A percentile compares a stretch with the other conserved stretches of the same genome.
phyloP scores from a whole-genome alignment of 805 yeast species.

The Maudiozyma bulderi region DNA sequence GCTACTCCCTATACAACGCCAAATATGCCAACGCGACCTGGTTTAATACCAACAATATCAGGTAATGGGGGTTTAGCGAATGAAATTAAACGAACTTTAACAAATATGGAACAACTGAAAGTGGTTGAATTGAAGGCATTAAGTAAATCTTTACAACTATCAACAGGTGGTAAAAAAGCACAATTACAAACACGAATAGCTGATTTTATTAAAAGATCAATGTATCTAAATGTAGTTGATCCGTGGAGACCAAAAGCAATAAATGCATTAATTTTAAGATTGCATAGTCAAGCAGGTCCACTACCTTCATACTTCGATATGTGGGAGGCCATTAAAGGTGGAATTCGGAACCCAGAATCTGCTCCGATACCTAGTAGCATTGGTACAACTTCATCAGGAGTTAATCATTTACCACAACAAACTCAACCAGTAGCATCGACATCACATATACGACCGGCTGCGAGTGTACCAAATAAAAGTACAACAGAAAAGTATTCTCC shows the following conservation, averaged over 20 bases:
- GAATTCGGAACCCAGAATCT: constrained; percentile 1
- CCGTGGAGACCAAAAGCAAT: constrained; percentile 39
- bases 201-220: constrained; percentile 36
- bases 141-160: constrained; percentile 40
- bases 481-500: constrained; percentile 23
- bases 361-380: too few species aligned
- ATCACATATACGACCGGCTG: neutral
- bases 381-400: too few species aligned
- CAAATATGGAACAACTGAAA: constrained; percentile 31
- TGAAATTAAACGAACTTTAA: constrained; percentile 27
- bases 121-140: constrained; percentile 46
- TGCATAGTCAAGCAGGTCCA: constrained; percentile 25
- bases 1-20: too few species aligned
- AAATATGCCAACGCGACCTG: neutral
- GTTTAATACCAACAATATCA: neutral
- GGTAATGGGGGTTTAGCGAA: constrained; percentile 20
- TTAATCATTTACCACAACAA: neutral
- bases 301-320: constrained; percentile 33
- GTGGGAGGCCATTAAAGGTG: constrained; percentile 12
- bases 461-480: constrained; percentile 36
- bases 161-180: constrained; percentile 50
- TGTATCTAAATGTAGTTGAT: constrained; percentile 31
- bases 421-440: neutral
- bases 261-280: constrained; percentile 34
- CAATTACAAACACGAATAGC: constrained; percentile 48